phyloP scores from a whole-genome alignment of 1,284 basidiomycete genomes.

The Caloboletus inedulis region DNA sequence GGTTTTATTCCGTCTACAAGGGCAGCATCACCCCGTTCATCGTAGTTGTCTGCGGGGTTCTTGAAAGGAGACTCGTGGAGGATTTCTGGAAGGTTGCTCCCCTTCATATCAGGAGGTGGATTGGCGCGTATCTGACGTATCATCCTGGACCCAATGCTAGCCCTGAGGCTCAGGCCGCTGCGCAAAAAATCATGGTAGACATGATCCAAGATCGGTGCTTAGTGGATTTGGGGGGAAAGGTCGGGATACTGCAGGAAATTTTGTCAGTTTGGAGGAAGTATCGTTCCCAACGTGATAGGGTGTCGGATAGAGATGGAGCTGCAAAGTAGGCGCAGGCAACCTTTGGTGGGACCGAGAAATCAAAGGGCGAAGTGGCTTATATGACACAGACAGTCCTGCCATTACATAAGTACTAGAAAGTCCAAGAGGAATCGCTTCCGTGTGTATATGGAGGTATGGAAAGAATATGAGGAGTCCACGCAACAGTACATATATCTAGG shows the following conservation, averaged over 20 bases:
- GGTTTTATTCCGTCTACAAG: constrained; percentile 17
- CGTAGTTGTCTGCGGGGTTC: constrained; percentile 19
- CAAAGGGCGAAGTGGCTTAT: not conserved
- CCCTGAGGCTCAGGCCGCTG: constrained; percentile 7
- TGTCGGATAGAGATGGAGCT: not conserved
- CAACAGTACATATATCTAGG: constrained; percentile 14
- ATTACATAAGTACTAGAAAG: not conserved
- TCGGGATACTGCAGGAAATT: constrained; percentile 20
- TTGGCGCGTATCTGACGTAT: constrained; percentile 14
- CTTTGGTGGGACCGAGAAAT: not conserved
- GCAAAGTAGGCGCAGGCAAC: not conserved
- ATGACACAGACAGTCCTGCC: not conserved
- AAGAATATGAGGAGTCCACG: constrained; percentile 7
- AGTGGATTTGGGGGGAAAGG: constrained; percentile 21
- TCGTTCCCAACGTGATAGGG: constrained; percentile 14
- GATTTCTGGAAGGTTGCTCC: constrained; percentile 21
- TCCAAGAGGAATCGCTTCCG: not conserved
- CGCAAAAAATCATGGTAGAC: constrained; percentile 11
- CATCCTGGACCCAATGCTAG: constrained; percentile 15
- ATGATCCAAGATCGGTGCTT: constrained; percentile 17
- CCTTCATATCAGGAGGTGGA: constrained; percentile 7
- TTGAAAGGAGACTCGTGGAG: constrained; percentile 12
- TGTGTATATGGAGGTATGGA: constrained; percentile 1
- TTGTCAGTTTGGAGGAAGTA: constrained; percentile 24
- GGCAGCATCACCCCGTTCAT: constrained; percentile 21